Evolutionary conservation across 2,329 filamentous ascomycete genomes (phyloP).

Genomic region (Neofusicoccum umdonicola): DNA sequence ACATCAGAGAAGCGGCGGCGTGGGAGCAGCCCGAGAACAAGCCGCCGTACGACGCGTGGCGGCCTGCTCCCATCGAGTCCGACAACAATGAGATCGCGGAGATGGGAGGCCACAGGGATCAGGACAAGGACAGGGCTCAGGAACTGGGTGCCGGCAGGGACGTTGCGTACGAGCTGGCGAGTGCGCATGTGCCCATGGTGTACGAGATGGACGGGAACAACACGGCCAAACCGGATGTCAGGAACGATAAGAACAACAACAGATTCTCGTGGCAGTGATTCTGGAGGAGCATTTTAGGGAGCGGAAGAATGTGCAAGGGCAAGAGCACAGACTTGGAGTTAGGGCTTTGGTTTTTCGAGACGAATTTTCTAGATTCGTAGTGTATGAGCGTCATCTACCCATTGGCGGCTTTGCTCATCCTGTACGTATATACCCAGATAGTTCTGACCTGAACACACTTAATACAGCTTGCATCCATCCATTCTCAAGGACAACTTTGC

Average conservation of each 20-base stretch:
- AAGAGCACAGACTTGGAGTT: too few species aligned
- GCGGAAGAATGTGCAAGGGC: too few species aligned
- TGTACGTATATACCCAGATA: background rate
- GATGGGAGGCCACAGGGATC: background rate
- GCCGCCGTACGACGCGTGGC: background rate
- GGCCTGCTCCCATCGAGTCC: background rate
- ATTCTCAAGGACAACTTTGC: background rate
- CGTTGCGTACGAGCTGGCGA: background rate
- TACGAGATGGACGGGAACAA: background rate
- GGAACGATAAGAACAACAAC: background rate
- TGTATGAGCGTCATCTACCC: too few species aligned
- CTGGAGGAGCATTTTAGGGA: background rate
- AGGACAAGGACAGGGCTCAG: background rate
- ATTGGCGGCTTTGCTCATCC: too few species aligned
- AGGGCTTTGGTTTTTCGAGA: too few species aligned
- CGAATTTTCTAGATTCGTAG: too few species aligned
- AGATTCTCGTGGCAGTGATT: background rate
- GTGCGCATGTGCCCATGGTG: slow-evolving; percentile 1
- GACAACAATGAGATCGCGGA: background rate
- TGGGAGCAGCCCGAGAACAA: background rate
- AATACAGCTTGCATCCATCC: background rate
- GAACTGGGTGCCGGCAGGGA: background rate
- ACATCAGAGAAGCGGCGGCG: background rate
- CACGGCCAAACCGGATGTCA: background rate
- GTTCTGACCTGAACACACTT: background rate